phyloP scores from a whole-genome alignment of 495 filamentous ascomycete genomes.

The Beverwykella pulmonaria region DNA sequence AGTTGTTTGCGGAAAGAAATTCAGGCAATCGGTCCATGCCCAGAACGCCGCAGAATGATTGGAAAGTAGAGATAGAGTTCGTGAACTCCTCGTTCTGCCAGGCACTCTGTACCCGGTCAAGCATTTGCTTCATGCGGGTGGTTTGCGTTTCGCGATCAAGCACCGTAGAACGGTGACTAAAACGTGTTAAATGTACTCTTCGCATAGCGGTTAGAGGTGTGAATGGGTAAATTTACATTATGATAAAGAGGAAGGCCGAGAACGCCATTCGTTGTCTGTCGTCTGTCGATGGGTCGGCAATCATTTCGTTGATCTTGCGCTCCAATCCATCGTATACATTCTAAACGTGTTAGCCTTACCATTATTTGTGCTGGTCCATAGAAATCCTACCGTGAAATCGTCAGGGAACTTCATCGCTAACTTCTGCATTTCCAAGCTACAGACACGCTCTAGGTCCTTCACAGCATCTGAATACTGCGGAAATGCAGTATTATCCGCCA shows the following conservation, averaged over 20 bases:
- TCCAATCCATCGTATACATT: conserved; percentile 86
- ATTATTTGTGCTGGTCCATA: not conserved
- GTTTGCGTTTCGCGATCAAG: conserved; percentile 68
- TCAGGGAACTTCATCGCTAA: conserved; percentile 89
- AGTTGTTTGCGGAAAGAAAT: conserved; percentile 71
- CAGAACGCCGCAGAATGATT: conserved; percentile 76
- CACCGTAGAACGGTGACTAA: conserved; percentile 71
- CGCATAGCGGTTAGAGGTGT: not conserved
- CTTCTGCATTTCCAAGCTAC: conserved; percentile 82
- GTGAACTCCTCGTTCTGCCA: conserved; percentile 77
- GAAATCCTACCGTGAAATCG: conserved; percentile 66
- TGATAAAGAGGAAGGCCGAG: conserved; percentile 85
- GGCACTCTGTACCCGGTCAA: conserved; percentile 73
- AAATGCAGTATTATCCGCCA: conserved; percentile 66
- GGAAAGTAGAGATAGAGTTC: conserved; percentile 70
- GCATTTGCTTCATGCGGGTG: conserved; percentile 67
- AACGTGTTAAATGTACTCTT: not conserved
- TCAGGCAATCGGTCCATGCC: conserved; percentile 77
- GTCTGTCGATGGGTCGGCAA: conserved; percentile 70
- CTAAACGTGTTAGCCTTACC: conserved; percentile 39
- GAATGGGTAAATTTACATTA: conserved; percentile 56
- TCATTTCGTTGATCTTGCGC: conserved; percentile 78
- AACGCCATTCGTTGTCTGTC: conserved; percentile 65
- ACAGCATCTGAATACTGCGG: conserved; percentile 85
- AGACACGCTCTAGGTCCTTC: conserved; percentile 77